These are phyloP conservation scores for Solanum aculeatissimum DNA, from an alignment of 305 asterid species.

Conservation along the genomic window DNA sequence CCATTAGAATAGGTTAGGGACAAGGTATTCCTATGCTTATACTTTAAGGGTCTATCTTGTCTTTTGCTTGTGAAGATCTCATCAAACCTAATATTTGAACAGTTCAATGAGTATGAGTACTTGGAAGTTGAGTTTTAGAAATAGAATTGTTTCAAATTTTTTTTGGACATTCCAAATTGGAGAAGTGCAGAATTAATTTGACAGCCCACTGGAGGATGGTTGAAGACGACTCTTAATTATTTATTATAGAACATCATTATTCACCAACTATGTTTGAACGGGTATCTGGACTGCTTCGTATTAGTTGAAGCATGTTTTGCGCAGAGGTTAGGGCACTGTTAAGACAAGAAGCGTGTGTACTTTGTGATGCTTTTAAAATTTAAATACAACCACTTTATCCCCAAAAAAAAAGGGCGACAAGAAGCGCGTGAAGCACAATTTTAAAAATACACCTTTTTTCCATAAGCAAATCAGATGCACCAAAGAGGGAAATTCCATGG, in stretches of 20 bases:
- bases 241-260: neutral
- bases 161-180: neutral
- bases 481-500: neutral
- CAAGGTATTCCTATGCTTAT: neutral
- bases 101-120: neutral
- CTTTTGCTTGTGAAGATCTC: neutral
- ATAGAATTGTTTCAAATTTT: neutral
- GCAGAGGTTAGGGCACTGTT: neutral
- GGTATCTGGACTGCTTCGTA: neutral
- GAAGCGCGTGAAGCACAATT: neutral
- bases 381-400: neutral
- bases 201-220: neutral
- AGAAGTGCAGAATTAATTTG: neutral
- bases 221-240: neutral
- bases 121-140: neutral
- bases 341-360: neutral
- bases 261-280: neutral
- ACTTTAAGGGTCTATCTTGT: neutral
- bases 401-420: neutral
- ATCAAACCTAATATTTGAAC: neutral
- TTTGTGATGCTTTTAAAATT: neutral
- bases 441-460: neutral
- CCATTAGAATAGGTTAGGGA: neutral
- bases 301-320: neutral
- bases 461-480: neutral